Conservation (phyloP, 202 grass and related monocot species). For the Cymbopogon flexuosus region DNA sequence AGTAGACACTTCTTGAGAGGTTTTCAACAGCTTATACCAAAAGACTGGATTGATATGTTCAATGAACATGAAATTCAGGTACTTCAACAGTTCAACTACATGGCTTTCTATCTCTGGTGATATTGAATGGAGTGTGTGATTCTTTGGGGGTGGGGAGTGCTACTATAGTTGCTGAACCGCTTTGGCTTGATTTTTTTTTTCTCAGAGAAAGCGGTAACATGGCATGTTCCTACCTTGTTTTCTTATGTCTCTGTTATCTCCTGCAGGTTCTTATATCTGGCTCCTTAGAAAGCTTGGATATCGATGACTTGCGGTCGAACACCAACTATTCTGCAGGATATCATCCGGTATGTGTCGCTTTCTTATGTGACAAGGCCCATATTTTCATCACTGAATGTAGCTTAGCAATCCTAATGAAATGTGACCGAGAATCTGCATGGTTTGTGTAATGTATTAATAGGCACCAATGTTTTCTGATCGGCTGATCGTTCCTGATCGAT, state of each 20-base stretch:
- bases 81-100: neutral
- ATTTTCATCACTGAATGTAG: conserved; percentile 8
- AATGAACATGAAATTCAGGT: conserved; percentile 99
- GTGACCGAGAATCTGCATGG: neutral
- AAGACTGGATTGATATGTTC: conserved; percentile 98
- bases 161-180: conserved; percentile 5
- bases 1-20: conserved; percentile 91
- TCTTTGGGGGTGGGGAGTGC: neutral
- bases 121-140: neutral
- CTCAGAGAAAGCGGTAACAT: neutral
- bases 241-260: conserved; percentile 19
- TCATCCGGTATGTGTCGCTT: conserved; percentile 58
- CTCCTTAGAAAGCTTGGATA: conserved; percentile 84
- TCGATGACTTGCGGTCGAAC: conserved; percentile 86
- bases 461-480: neutral
- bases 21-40: conserved; percentile 92
- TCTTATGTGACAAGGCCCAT: conserved; percentile 8
- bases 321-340: conserved; percentile 90
- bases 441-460: neutral
- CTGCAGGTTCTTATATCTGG: conserved; percentile 95
- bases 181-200: neutral
- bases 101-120: conserved; percentile 15
- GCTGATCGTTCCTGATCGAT: too few relatives aligned
- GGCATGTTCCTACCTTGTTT: conserved; percentile 25
- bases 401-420: conserved; percentile 9